Percentiles rank a stretch among this genome's conserved stretches.
Conservation (phyloP, 2,329 filamentous ascomycete species). For the Alternaria triticimaculans region DNA sequence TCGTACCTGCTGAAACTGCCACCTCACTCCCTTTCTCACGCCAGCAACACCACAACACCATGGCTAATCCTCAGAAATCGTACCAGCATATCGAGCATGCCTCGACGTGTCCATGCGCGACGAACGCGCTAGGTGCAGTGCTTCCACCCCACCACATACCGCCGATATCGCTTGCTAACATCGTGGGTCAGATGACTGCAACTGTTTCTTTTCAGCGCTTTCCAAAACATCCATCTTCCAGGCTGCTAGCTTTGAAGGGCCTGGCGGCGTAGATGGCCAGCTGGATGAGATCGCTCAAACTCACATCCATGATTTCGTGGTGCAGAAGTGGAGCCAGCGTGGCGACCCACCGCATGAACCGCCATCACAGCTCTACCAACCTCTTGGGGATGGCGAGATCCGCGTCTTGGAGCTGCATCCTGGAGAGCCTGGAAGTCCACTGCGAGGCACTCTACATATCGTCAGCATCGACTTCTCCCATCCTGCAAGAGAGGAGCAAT, state of each 20-base stretch:
- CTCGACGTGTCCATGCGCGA: slow-evolving; percentile 9
- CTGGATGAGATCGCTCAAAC: slow-evolving; percentile 14
- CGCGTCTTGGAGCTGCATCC: slow-evolving; percentile 29
- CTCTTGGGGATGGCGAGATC: slow-evolving; percentile 23
- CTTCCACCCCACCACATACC: background rate
- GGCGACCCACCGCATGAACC: background rate
- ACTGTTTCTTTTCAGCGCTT: slow-evolving; percentile 20
- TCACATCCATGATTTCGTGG: slow-evolving; percentile 13
- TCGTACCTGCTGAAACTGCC: slow-evolving; percentile 5
- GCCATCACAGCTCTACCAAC: slow-evolving; percentile 6
- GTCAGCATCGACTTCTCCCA: slow-evolving; percentile 30
- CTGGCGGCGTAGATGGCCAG: background rate
- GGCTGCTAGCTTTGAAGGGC: slow-evolving; percentile 9
- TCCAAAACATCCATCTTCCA: slow-evolving; percentile 16
- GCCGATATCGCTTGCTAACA: background rate
- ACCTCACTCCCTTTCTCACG: background rate
- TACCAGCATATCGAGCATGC: slow-evolving; percentile 18
- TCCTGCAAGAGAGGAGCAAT: slow-evolving; percentile 5
- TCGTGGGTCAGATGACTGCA: slow-evolving; percentile 6
- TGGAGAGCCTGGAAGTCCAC: slow-evolving; percentile 5
- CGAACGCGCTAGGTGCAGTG: slow-evolving; percentile 12
- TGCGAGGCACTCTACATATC: slow-evolving; percentile 22
- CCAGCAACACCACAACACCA: background rate
- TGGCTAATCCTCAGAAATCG: slow-evolving; percentile 7
- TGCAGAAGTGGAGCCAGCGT: background rate